Conservation (phyloP, 495 filamentous ascomycete genomes). For the Aspergillus ellipticus region DNA sequence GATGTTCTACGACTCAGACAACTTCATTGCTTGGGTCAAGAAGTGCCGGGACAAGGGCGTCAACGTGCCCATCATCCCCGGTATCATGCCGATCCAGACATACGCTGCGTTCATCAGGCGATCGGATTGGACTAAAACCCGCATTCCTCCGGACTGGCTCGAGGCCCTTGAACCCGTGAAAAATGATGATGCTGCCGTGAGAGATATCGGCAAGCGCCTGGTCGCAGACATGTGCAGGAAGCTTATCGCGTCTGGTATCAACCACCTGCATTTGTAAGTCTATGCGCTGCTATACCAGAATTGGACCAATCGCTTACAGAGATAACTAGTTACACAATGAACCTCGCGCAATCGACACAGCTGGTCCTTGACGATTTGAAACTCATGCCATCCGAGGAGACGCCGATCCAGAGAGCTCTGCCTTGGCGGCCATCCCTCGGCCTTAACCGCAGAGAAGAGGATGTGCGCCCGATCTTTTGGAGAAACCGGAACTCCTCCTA, state of each 20-base stretch:
- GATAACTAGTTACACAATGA: slow-evolving; percentile 84
- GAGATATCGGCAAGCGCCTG: slow-evolving; percentile 82
- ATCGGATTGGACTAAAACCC: slow-evolving; percentile 81
- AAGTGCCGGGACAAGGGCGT: slow-evolving; percentile 84
- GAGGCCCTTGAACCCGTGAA: slow-evolving; percentile 85
- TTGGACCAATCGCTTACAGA: slow-evolving; percentile 2
- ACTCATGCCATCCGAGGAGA: slow-evolving; percentile 68
- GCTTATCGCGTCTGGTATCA: slow-evolving; percentile 75
- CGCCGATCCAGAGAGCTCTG: slow-evolving; percentile 76
- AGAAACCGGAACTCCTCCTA: slow-evolving; percentile 95
- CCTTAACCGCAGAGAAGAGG: slow-evolving; percentile 82
- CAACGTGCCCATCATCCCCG: slow-evolving; percentile 85
- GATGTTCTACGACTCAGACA: slow-evolving; percentile 99
- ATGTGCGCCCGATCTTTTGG: slow-evolving; percentile 99
- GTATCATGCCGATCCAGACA: slow-evolving; percentile 98
- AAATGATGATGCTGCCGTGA: slow-evolving; percentile 90
- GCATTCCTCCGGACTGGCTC: slow-evolving; percentile 77
- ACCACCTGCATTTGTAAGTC: slow-evolving; percentile 83
- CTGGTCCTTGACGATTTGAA: slow-evolving; percentile 89
- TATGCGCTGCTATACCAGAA: neutral
- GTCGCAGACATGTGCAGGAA: slow-evolving; percentile 90
- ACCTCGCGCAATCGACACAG: slow-evolving; percentile 87
- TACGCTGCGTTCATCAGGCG: slow-evolving; percentile 87
- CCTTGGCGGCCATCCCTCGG: slow-evolving; percentile 95
- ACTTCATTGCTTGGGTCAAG: slow-evolving; percentile 84